Evolutionary conservation across 1,139 yeast species (phyloP).

Genomic region (Saccharomyces hybrid): DNA sequence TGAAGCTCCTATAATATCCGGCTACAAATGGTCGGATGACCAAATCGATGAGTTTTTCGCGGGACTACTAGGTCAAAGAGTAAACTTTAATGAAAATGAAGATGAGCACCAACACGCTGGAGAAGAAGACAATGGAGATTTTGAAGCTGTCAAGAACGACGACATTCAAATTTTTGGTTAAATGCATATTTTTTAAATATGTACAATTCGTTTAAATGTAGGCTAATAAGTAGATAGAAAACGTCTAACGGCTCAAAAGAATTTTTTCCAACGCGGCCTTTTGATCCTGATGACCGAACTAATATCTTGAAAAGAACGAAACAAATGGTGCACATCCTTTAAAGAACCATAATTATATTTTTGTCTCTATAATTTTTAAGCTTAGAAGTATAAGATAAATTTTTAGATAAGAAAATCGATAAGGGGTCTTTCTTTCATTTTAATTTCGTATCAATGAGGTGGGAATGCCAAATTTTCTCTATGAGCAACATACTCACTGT

Average conservation of each 20-base stretch:
- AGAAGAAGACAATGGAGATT: slow-evolving; percentile 32
- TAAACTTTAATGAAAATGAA: slow-evolving; percentile 53
- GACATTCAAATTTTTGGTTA: slow-evolving; percentile 52
- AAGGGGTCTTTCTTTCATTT: background rate
- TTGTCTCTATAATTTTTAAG: background rate
- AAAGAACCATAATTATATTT: too few relatives aligned
- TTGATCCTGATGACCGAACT: too few relatives aligned
- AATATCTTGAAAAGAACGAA: too few relatives aligned
- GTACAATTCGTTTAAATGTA: background rate
- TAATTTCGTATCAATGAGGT: slow-evolving; percentile 33
- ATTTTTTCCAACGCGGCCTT: too few relatives aligned
- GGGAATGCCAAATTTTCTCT: slow-evolving; percentile 91
- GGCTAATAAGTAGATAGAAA: background rate
- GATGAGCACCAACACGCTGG: slow-evolving; percentile 36
- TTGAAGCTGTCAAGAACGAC: slow-evolving; percentile 39
- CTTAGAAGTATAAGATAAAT: background rate
- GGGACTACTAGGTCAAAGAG: slow-evolving; percentile 76
- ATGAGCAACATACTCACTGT: slow-evolving; percentile 87
- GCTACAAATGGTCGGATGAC: slow-evolving; percentile 69
- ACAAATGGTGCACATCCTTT: background rate
- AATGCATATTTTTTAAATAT: background rate
- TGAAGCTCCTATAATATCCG: slow-evolving; percentile 62
- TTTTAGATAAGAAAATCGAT: slow-evolving; percentile 2
- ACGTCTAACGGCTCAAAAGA: background rate
- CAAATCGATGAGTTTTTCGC: slow-evolving; percentile 93